Evolutionary conservation across 2,329 filamentous ascomycete species (phyloP).

Genomic region (Zasmidium citrigriseum): DNA sequence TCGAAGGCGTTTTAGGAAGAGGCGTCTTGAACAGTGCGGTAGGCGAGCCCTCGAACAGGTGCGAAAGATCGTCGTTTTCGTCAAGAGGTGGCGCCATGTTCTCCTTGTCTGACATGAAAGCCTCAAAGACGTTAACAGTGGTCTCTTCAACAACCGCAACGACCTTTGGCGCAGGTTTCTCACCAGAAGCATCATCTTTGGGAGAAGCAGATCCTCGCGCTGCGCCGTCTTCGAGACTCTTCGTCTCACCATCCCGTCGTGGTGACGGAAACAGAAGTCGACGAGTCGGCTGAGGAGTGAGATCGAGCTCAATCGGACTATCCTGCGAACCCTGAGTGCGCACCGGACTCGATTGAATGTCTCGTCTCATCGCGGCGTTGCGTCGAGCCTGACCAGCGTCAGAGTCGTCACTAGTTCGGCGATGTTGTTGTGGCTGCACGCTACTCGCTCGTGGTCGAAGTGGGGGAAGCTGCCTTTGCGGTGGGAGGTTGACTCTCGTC

Average conservation of each 20-base stretch:
- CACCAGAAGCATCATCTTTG: slow-evolving; percentile 6
- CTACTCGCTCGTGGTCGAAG: slow-evolving; percentile 48
- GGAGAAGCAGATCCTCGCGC: slow-evolving; percentile 14
- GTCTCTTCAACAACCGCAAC: slow-evolving; percentile 12
- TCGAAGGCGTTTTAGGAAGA: slow-evolving; percentile 59
- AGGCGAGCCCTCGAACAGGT: slow-evolving; percentile 66
- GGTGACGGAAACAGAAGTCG: slow-evolving; percentile 78
- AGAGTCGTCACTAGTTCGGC: slow-evolving; percentile 30
- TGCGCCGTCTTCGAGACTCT: slow-evolving; percentile 50
- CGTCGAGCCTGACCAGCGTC: slow-evolving; percentile 26
- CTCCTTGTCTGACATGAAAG: slow-evolving; percentile 57
- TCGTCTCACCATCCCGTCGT: slow-evolving; percentile 63
- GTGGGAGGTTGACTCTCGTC: not conserved
- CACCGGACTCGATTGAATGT: slow-evolving; percentile 63
- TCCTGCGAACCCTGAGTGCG: slow-evolving; percentile 50
- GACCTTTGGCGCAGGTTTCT: slow-evolving; percentile 13
- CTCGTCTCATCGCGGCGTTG: slow-evolving; percentile 48
- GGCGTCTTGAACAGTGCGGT: slow-evolving; percentile 56
- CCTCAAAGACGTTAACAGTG: slow-evolving; percentile 34
- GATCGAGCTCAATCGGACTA: slow-evolving; percentile 52
- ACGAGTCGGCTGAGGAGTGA: slow-evolving; percentile 65
- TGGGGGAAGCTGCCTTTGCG: slow-evolving; percentile 4
- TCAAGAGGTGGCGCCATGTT: slow-evolving; percentile 50
- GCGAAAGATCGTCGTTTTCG: slow-evolving; percentile 56
- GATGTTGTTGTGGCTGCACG: slow-evolving; percentile 41